Base-by-base conservation (phyloP, 2,329 filamentous ascomycete species). In the Beauveria pseudobassiana region DNA sequence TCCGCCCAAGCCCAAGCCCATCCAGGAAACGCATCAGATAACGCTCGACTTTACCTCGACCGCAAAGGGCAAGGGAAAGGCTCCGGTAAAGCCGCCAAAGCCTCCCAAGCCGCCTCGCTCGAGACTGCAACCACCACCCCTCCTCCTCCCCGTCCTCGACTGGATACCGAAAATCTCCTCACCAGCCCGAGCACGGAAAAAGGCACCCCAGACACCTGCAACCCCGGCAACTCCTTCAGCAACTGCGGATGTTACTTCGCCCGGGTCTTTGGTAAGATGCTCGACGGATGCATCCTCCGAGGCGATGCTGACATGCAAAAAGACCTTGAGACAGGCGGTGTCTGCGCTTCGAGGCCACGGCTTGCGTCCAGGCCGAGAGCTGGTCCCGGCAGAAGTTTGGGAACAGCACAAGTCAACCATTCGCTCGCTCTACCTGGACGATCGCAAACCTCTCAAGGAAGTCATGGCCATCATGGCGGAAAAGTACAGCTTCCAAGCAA, bases 401-500 rank as follows among this genome's bases (percentile, higher is more conserved):
- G 79, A 81, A 65, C 72, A 75, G 30, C 75, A 78, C 62, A 81
- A 81, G 67, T 68, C 70, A 51, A 77, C 74, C 6, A 81, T 81
- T 52, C 74, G 76, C 48, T 68, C 71, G 10, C 63, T 81, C 40
- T 81, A 81, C 64, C 71, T 81, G 6, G 79, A 81, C 24, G 77
- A 81, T 64, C 74, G 79, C 56, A 77, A 76, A 45, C 79, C 79
- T 3, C 71, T 81, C n/a, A 81, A 81, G 65, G 78, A 81, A 69
- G 79, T 81, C 65, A 81, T 80, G 76, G 67, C 73, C 24, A 77
- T 80, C 65, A 81, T 81, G 79, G 74, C 77, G 30, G 78, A 80
- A 7, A 74, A 76, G 64, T 75, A 78, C 59, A 74, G 74, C 20
- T 81, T 81, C 65, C 75, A 78, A 65, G 79, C 79, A 60, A 81